These are phyloP conservation scores for Hanseniaspora lindneri DNA, from an alignment of 805 yeast species.

Conservation along the genomic window DNA sequence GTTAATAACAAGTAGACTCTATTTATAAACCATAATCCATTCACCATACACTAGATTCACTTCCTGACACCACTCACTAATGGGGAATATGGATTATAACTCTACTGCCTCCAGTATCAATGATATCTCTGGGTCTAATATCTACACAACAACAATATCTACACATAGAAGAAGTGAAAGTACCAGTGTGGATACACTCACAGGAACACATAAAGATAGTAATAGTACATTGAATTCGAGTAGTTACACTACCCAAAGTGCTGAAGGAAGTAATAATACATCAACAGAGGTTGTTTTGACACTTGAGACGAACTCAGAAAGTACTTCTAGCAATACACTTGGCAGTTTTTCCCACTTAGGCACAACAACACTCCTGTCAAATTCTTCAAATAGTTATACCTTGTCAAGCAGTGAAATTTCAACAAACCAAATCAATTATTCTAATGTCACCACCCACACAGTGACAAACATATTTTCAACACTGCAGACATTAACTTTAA, in stretches of 20 bases:
- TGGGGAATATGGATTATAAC: too few species aligned
- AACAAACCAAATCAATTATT: neutral
- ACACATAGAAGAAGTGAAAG: neutral
- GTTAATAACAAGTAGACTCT: too few species aligned
- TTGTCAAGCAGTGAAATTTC: neutral
- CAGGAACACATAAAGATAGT: too few species aligned
- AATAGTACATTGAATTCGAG: neutral
- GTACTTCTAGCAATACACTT: neutral
- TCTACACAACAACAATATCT: neutral
- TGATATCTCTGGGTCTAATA: neutral
- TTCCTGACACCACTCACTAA: too few species aligned
- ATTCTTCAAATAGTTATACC: neutral
- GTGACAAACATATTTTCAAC: slow-evolving; percentile 11
- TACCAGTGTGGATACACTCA: neutral
- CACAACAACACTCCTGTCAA: neutral
- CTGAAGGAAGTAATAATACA: neutral
- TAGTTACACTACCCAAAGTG: neutral
- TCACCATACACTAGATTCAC: too few species aligned
- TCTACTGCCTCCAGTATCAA: neutral
- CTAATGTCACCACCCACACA: slow-evolving; percentile 3
- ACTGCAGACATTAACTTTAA: slow-evolving; percentile 7
- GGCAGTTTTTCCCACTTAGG: neutral
- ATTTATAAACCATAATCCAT: too few species aligned
- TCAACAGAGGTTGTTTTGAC: neutral
- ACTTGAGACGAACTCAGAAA: neutral